A percentile compares a stretch with the other conserved stretches of the same genome.
phyloP scores from a whole-genome alignment of 495 filamentous ascomycete species.

The Neurospora pannonica region DNA sequence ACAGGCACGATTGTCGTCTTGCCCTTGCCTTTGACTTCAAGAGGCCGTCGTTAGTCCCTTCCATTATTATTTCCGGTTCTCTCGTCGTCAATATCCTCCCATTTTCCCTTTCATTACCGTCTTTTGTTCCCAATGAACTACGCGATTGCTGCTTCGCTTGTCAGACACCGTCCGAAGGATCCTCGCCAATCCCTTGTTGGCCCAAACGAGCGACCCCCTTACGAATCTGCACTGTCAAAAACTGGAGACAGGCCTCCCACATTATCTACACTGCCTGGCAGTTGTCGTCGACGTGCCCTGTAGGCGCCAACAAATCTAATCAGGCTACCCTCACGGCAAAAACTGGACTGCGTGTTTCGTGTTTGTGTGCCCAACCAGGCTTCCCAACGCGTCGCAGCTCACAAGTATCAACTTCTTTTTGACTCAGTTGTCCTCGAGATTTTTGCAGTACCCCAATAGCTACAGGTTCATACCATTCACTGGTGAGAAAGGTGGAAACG shows the following conservation, averaged over 20 bases:
- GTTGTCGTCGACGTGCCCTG: background rate
- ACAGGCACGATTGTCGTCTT: background rate
- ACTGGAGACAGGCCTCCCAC: too few relatives aligned
- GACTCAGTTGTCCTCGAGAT: too few relatives aligned
- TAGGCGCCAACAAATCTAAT: background rate
- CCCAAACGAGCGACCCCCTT: background rate
- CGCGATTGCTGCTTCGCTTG: background rate
- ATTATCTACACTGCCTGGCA: background rate
- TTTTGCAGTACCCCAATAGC: too few relatives aligned
- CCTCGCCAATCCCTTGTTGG: background rate
- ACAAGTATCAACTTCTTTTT: too few relatives aligned
- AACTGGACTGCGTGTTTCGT: background rate
- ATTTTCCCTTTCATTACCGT: too few relatives aligned
- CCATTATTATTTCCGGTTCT: background rate
- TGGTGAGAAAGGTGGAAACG: too few relatives aligned
- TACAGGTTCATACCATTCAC: too few relatives aligned
- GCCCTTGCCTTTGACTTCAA: background rate
- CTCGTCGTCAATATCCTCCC: too few relatives aligned
- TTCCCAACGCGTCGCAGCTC: background rate
- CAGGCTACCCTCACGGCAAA: background rate
- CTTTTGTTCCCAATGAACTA: background rate
- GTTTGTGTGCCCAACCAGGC: background rate
- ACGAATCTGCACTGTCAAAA: too few relatives aligned
- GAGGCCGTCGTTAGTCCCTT: background rate
- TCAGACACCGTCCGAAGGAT: background rate